Evolutionary conservation across 2,329 filamentous ascomycete species (phyloP), one percentile per base, ranked within the genome.

Genomic region (Aspergillus tanneri): DNA sequence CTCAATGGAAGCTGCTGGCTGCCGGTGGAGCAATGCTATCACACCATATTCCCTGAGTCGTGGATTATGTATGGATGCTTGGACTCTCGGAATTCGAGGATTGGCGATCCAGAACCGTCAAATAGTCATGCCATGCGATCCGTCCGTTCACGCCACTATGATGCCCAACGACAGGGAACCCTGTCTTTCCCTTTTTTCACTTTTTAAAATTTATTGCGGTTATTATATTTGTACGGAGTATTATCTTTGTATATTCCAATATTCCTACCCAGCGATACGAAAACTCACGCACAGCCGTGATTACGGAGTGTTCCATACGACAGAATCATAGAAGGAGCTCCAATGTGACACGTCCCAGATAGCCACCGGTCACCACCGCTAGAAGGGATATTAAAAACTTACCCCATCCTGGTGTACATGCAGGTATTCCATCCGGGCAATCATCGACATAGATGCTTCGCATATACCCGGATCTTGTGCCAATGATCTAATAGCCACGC

Each of bases 61-160:
- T n/a, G n/a, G n/a, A n/a, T 16, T 40, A 19, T 27, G 32, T 22
- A 21, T 42, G 22, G 10, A 18, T 41, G 22, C n/a, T n/a, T n/a
- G 28, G 30, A 34, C 30, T 2, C 14, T 34, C 30, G 14, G n/a
- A 32, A 30, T 43, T 32, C 21, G 32, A 35, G 21, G 41, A 18
- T 35, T 38, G 43, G 34, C 23, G n/a, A 28, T 14, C 14, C 19
- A 35, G 32, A 43, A 43, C 12, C 25, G 34, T 32, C 42, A 19
- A 34, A 34, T 34, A 34, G 12, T 34, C 30, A 34, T 19, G 30
- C 30, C 16, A 34, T 34, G 28, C 28, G 11, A 10, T 34, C 5
- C 30, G 19, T 34, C 30, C 3, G 14, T 34, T 34, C 30, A 34
- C 30, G 30, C 30, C 30, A 34, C 14, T 18, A 18, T 7, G 30